Evolutionary conservation across 2,329 filamentous ascomycete genomes (phyloP).

Genomic region (Leptoxyphium fumago): DNA sequence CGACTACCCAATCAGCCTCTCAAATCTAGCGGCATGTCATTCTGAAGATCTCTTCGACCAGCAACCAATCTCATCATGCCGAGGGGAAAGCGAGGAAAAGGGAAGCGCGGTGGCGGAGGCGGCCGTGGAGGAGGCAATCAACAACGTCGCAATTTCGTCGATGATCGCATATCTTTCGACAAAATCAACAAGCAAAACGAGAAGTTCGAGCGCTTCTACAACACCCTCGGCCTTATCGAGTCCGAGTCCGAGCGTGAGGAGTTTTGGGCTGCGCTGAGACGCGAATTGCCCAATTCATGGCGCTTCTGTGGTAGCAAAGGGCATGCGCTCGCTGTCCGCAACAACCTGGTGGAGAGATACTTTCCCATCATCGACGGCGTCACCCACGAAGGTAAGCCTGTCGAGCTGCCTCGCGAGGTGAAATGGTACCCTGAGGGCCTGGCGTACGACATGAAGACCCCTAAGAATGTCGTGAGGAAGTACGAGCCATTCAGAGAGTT

Average conservation of each 20-base stretch:
- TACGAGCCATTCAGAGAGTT: conserved; percentile 90
- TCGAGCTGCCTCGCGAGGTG: conserved; percentile 69
- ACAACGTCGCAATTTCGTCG: conserved; percentile 2
- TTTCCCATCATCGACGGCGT: conserved; percentile 82
- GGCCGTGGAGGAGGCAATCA: conserved; percentile 2
- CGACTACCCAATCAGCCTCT: too few species aligned
- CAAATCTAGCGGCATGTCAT: too few species aligned
- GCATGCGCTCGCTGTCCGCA: conserved; percentile 83
- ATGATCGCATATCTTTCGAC: conserved; percentile 32
- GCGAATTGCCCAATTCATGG: conserved; percentile 92
- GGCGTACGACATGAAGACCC: conserved; percentile 95
- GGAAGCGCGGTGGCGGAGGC: conserved; percentile 1
- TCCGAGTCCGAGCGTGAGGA: conserved; percentile 56
- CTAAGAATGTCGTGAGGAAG: conserved; percentile 87
- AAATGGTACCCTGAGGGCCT: conserved; percentile 90
- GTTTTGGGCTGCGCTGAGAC: conserved; percentile 73
- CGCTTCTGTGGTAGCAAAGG: conserved; percentile 92
- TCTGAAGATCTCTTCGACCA: too few species aligned
- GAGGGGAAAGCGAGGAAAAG: not conserved
- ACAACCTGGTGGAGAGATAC: conserved; percentile 74
- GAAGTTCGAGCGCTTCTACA: conserved; percentile 76
- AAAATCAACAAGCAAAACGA: conserved; percentile 67
- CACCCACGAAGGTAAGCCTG: conserved; percentile 63
- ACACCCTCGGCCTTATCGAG: conserved; percentile 57
- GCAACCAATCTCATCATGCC: too few species aligned